Conservation (phyloP, 169 alveolate species). For the Cytauxzoon felis region DNA sequence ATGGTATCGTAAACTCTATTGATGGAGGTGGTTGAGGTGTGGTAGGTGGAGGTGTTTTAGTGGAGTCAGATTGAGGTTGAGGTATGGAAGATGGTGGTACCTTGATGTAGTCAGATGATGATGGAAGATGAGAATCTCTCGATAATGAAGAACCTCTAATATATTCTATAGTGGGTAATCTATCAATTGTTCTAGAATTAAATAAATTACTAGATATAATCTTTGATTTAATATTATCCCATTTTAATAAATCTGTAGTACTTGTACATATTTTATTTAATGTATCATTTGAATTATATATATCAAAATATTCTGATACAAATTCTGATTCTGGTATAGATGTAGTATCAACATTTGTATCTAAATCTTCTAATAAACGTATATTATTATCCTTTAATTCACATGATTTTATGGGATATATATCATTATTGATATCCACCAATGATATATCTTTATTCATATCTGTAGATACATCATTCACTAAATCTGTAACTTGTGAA, state of each 20-base stretch:
- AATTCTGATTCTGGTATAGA: slow-evolving; percentile 34
- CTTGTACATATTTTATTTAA: not conserved
- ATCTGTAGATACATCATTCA: not conserved
- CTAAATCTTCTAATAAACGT: slow-evolving; percentile 31
- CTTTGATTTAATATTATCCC: slow-evolving; percentile 1
- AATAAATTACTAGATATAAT: not conserved
- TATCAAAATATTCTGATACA: slow-evolving; percentile 26
- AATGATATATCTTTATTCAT: not conserved
- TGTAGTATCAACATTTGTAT: slow-evolving; percentile 26
- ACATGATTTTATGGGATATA: too few species aligned
- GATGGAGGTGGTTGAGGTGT: too few species aligned
- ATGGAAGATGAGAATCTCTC: too few species aligned
- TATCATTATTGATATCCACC: too few species aligned
- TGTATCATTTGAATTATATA: slow-evolving; percentile 6
- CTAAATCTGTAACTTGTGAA: not conserved
- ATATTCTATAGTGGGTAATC: too few species aligned
- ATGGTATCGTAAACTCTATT: too few species aligned
- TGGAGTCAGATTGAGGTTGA: too few species aligned
- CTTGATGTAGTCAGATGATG: too few species aligned
- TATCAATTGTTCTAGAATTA: too few species aligned
- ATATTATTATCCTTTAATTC: not conserved
- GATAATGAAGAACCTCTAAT: too few species aligned
- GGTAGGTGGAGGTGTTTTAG: too few species aligned
- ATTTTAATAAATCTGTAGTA: not conserved
- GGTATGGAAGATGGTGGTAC: too few species aligned